A percentile compares a stretch with the other conserved stretches of the same genome.
Evolutionary conservation across 2,329 filamentous ascomycete species (phyloP).

Genomic region (Talaromyces sp.): DNA sequence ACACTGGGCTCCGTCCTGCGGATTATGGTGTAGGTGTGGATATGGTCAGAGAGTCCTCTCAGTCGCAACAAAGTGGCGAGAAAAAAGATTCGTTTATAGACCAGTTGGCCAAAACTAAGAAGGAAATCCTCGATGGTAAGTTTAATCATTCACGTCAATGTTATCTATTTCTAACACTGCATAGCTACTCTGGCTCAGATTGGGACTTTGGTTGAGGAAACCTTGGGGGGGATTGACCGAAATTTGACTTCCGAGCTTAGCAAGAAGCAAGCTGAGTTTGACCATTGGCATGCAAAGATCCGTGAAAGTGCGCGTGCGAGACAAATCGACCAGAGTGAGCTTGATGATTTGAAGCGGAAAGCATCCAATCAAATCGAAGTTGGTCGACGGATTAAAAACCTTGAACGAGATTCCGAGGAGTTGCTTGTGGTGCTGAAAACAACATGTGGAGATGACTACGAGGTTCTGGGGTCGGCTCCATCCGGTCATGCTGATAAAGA

Average conservation of each 20-base stretch:
- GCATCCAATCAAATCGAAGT: slow-evolving; percentile 60
- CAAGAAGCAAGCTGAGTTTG: slow-evolving; percentile 76
- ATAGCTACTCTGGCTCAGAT: slow-evolving; percentile 35
- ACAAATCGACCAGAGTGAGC: slow-evolving; percentile 66
- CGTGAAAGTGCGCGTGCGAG: slow-evolving; percentile 74
- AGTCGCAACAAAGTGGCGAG: slow-evolving; percentile 41
- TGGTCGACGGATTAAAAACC: slow-evolving; percentile 69
- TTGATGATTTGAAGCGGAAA: slow-evolving; percentile 66
- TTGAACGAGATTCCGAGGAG: slow-evolving; percentile 67
- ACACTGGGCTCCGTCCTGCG: slow-evolving; percentile 79
- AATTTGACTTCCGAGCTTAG: slow-evolving; percentile 77
- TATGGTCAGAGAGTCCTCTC: slow-evolving; percentile 45
- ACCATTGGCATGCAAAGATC: slow-evolving; percentile 74
- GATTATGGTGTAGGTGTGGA: slow-evolving; percentile 89
- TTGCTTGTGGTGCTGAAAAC: slow-evolving; percentile 55
- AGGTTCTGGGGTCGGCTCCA: slow-evolving; percentile 39
- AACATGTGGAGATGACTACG: slow-evolving; percentile 41
- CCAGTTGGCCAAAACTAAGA: slow-evolving; percentile 41
- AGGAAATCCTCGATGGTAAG: slow-evolving; percentile 42
- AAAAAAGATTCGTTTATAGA: slow-evolving; percentile 38
- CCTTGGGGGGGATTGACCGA: slow-evolving; percentile 71
- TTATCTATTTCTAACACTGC: slow-evolving; percentile 28
- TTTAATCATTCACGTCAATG: background rate
- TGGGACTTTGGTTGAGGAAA: slow-evolving; percentile 67
- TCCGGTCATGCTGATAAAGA: slow-evolving; percentile 47